Evolutionary conservation across 2,329 filamentous ascomycete genomes (phyloP).

Genomic region (Cephalotrichum gorgonifer): DNA sequence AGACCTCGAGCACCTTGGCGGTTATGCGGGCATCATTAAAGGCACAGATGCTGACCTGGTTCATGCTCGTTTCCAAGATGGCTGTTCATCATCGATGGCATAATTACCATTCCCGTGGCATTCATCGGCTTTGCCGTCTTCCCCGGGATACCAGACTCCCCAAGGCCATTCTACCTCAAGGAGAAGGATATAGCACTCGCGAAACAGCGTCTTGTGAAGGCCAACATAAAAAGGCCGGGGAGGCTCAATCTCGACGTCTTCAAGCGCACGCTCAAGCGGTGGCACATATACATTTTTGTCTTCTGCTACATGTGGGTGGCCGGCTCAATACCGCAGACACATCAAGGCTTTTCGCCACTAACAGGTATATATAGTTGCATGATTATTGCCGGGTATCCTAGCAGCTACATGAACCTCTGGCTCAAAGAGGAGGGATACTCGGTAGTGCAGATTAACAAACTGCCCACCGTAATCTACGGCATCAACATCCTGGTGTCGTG

Average conservation of each 20-base stretch:
- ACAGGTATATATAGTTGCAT: background rate
- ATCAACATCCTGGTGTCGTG: background rate
- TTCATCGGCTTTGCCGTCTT: conserved; percentile 21
- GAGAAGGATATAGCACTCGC: background rate
- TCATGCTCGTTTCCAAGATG: conserved; percentile 16
- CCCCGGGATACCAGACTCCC: conserved; percentile 16
- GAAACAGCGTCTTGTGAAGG: background rate
- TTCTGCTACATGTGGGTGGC: background rate
- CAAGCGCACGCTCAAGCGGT: background rate
- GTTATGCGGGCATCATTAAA: background rate
- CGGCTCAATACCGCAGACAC: background rate
- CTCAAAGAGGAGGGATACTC: background rate
- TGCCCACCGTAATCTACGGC: background rate
- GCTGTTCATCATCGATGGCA: conserved; percentile 34
- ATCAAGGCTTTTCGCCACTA: background rate
- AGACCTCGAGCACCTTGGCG: too few relatives aligned
- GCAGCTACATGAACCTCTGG: background rate
- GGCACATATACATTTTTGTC: background rate
- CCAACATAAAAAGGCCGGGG: background rate
- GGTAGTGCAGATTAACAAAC: background rate
- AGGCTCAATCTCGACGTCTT: background rate
- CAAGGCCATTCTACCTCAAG: background rate
- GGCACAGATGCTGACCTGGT: too few relatives aligned
- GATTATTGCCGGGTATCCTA: background rate
- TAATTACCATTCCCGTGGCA: conserved; percentile 21